Evolutionary conservation across 129 eudicot species (phyloP).

Genomic region (Rutidosis leptorrhynchoides): DNA sequence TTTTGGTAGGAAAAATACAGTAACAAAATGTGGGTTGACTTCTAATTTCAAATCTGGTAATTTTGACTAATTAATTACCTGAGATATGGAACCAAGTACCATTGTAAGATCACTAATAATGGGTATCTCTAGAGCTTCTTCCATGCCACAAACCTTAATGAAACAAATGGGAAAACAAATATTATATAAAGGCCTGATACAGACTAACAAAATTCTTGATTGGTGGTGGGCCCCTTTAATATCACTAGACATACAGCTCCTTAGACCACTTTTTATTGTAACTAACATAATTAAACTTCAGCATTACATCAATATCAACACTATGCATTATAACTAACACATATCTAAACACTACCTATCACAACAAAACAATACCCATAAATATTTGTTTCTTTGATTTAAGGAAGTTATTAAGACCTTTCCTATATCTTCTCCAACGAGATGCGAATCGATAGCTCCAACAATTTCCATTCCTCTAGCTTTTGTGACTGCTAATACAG

Average conservation of each 20-base stretch:
- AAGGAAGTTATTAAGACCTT: slow-evolving; percentile 33
- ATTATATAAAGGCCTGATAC: background rate
- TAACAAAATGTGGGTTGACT: background rate
- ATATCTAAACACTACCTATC: too few relatives aligned
- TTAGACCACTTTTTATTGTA: too few relatives aligned
- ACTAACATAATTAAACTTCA: too few relatives aligned
- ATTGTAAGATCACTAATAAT: slow-evolving; percentile 73
- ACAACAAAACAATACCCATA: too few relatives aligned
- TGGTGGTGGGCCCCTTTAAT: background rate
- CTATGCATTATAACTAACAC: too few relatives aligned
- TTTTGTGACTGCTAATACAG: slow-evolving; percentile 75
- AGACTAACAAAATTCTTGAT: background rate
- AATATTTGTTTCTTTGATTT: too few relatives aligned
- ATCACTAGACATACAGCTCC: background rate
- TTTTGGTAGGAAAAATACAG: background rate
- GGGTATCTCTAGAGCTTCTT: slow-evolving; percentile 88
- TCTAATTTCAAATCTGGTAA: background rate
- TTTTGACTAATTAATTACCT: slow-evolving; percentile 46
- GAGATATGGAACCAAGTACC: slow-evolving; percentile 92
- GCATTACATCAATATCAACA: too few relatives aligned
- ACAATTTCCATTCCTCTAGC: slow-evolving; percentile 94
- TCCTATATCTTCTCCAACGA: slow-evolving; percentile 80
- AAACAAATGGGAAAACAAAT: background rate
- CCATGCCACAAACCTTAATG: slow-evolving; percentile 79
- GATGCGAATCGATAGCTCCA: slow-evolving; percentile 77